phyloP scores from a whole-genome alignment of 306 rosid species.

The Lathyrus aphaca region DNA sequence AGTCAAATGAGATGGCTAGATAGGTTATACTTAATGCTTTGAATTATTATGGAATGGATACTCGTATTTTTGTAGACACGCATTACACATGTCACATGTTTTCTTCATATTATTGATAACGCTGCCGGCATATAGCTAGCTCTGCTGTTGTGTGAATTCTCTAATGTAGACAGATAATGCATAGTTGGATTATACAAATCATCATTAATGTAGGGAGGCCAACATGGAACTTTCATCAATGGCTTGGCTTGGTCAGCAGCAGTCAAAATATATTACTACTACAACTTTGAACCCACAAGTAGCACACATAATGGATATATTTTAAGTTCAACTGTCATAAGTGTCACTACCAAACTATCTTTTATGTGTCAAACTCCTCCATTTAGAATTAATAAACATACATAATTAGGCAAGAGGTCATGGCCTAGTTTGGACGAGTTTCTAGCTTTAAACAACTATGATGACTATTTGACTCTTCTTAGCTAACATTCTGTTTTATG shows the following conservation, averaged over 20 bases:
- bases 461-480: not conserved
- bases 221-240: not conserved
- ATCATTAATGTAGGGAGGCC: not conserved
- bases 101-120: not conserved
- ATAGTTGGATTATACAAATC: not conserved
- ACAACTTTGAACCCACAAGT: not conserved
- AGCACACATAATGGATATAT: no score
- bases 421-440: no score
- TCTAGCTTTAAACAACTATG: no score
- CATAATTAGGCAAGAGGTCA: not conserved
- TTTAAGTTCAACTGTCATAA: no score
- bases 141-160: not conserved
- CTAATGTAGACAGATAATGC: not conserved
- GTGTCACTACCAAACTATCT: no score
- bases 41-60: no score
- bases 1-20: constrained; percentile 7
- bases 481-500: not conserved
- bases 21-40: not conserved
- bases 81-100: constrained; percentile 4
- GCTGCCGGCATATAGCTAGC: not conserved
- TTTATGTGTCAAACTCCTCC: not conserved
- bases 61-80: not conserved
- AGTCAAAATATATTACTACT: not conserved
- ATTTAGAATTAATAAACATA: not conserved
- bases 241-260: not conserved